Conservation (phyloP, 305 asterid species). For the Fraxinus sp. region DNA sequence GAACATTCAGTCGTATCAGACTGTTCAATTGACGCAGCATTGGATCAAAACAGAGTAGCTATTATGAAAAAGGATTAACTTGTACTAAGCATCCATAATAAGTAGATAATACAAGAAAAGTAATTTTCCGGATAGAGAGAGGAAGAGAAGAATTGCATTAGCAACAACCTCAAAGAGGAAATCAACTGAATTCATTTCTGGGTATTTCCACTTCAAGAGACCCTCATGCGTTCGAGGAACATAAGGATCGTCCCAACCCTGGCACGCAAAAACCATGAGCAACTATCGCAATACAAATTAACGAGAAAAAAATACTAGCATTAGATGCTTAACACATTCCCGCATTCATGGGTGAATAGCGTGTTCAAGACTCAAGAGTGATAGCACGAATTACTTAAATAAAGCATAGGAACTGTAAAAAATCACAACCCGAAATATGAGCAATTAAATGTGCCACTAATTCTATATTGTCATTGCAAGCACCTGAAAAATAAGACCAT, state of each 20-base stretch:
- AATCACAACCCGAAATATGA: background rate
- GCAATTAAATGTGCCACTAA: background rate
- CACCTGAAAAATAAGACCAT: slow-evolving; percentile 99
- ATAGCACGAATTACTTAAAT: background rate
- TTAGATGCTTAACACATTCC: slow-evolving; percentile 3
- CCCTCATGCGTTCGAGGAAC: slow-evolving; percentile 97
- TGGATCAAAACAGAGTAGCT: slow-evolving; percentile 1
- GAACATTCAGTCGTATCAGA: background rate
- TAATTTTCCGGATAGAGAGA: slow-evolving; percentile 18
- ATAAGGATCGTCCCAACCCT: slow-evolving; percentile 99
- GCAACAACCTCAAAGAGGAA: slow-evolving; percentile 87
- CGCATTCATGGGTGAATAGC: background rate
- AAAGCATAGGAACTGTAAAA: slow-evolving; percentile 3
- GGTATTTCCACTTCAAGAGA: slow-evolving; percentile 96
- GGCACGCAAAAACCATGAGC: slow-evolving; percentile 27
- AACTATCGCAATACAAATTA: slow-evolving; percentile 17
- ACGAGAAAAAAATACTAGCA: slow-evolving; percentile 13
- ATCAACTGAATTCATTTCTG: slow-evolving; percentile 93
- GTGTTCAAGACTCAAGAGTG: background rate
- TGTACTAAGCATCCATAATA: background rate
- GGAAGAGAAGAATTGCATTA: slow-evolving; percentile 16
- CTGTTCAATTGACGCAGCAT: background rate
- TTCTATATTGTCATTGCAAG: slow-evolving; percentile 3
- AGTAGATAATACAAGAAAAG: slow-evolving; percentile 6
- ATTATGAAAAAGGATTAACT: background rate